Conservation (phyloP, 177 flowering plant genomes). For the Vitis hybrid region DNA sequence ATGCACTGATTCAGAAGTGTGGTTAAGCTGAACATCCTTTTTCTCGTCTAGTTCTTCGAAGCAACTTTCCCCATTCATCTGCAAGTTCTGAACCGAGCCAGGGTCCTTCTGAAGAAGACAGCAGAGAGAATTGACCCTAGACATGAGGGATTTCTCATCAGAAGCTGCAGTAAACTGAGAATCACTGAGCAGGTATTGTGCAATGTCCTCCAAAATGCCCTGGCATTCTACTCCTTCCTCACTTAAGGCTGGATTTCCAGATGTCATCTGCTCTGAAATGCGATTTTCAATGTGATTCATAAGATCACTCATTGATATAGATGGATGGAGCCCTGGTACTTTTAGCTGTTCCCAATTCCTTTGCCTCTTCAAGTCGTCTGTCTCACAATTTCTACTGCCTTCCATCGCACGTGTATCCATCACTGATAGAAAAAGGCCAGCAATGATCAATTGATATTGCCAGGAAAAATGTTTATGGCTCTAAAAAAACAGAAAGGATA, state of each 20-base stretch:
- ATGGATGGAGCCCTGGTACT: conserved; percentile 61
- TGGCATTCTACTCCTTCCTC: conserved; percentile 39
- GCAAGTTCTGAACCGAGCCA: conserved; percentile 27
- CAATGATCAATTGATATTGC: background rate
- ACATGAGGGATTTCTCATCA: conserved; percentile 79
- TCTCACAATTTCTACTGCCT: conserved; percentile 40
- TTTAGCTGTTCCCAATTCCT: conserved; percentile 57
- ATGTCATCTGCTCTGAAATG: conserved; percentile 61
- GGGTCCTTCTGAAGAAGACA: conserved; percentile 76
- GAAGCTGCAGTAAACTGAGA: conserved; percentile 52
- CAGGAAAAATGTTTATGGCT: no score
- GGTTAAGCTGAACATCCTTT: conserved; percentile 8
- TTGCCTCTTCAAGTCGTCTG: conserved; percentile 28
- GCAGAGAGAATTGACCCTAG: conserved; percentile 87
- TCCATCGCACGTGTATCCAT: conserved; percentile 59
- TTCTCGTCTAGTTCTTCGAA: conserved; percentile 17
- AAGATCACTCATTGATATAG: conserved; percentile 87
- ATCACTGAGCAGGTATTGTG: conserved; percentile 71
- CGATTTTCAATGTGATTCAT: conserved; percentile 70
- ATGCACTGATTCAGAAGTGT: background rate
- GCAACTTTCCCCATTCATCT: conserved; percentile 21
- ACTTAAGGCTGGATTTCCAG: conserved; percentile 43
- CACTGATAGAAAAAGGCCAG: conserved; percentile 31
- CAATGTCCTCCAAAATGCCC: conserved; percentile 64
- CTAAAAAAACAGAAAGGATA: no score